Base-by-base conservation (phyloP, 768 basidiomycete genomes). In the Mycena rebaudengoi region DNA sequence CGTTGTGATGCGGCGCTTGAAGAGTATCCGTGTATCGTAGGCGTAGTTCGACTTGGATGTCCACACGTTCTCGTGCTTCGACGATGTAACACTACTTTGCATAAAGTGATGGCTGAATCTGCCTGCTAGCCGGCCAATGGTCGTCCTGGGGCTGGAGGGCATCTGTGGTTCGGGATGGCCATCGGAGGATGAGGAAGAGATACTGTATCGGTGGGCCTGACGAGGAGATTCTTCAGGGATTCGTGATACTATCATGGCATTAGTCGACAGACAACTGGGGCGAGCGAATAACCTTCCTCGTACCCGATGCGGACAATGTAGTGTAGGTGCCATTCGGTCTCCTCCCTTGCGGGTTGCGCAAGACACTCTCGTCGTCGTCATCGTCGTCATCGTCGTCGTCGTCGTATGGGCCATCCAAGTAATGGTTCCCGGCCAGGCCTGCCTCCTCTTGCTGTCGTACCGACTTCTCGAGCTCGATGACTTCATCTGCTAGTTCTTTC, bases 1-100 rank as follows among this genome's bases (percentile, higher is more conserved):
- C 46, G 83, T 88, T 0, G 94, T 92, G 53, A 99, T 94, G 65
- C 91, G 83, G 41, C 96, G 88, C 79, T 98, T 99, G 84, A 91
- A 96, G 23, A 96, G 79, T 28, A 96, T 81, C 18, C 94, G 88
- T 7, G 89, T 86, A 71, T 97, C 94, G 73, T 85, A 88, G 10
- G 95, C 95, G 62, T 92, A 92, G 75, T 91, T 89, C n/a, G 86
- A 84, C 62, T 81, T 84, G 29, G 92, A 84, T 3, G 86, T 91
- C 95, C 96, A 98, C 12, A 97, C 85, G 68, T 85, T 81, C 69
- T 85, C 75, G 50, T 26, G 70, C 6, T 55, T 66, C n/a, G 79
- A 66, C 10, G 84, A 82, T 1, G 83, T 77, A 43, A 86, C 69
- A 61, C 85, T 87, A 67, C 88, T 85, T 63, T 74, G 83, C 70